These are phyloP conservation scores for Brassica cretica DNA, from an alignment of 345 rosid species.

Conservation along the genomic window DNA sequence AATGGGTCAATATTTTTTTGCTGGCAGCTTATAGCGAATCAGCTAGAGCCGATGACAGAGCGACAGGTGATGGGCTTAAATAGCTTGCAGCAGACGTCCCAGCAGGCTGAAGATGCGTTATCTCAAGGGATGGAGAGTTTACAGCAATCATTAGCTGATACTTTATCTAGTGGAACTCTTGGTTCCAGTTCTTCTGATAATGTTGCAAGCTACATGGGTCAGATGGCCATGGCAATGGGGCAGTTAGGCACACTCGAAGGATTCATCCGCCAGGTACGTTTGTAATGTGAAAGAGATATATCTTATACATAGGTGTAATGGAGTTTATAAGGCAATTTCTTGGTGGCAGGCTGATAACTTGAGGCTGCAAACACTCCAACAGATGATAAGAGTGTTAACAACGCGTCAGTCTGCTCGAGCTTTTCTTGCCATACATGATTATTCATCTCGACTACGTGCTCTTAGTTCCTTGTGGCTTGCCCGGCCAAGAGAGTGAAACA, in stretches of 20 bases:
- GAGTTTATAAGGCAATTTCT: background rate
- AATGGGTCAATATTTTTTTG: constrained; percentile 1
- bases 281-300: constrained; percentile 21
- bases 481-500: constrained; percentile 79
- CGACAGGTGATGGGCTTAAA: constrained; percentile 64
- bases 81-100: constrained; percentile 88
- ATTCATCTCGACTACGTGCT: constrained; percentile 89
- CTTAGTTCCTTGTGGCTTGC: constrained; percentile 99
- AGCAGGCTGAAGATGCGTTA: constrained; percentile 88
- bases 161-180: constrained; percentile 74
- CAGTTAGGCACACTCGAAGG: constrained; percentile 88
- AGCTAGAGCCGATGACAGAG: constrained; percentile 90
- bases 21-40: constrained; percentile 73
- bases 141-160: constrained; percentile 86
- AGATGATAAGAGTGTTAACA: constrained; percentile 88
- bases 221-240: constrained; percentile 99
- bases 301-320: constrained; percentile 20
- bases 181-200: constrained; percentile 72
- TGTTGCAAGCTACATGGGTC: constrained; percentile 97
- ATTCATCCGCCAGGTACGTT: constrained; percentile 72
- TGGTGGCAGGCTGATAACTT: constrained; percentile 86
- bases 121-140: constrained; percentile 95
- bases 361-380: constrained; percentile 90
- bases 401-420: constrained; percentile 98
- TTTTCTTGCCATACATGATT: constrained; percentile 85